Conservation (phyloP, 805 yeast species). For the Jamesozyma jinghongensis region DNA sequence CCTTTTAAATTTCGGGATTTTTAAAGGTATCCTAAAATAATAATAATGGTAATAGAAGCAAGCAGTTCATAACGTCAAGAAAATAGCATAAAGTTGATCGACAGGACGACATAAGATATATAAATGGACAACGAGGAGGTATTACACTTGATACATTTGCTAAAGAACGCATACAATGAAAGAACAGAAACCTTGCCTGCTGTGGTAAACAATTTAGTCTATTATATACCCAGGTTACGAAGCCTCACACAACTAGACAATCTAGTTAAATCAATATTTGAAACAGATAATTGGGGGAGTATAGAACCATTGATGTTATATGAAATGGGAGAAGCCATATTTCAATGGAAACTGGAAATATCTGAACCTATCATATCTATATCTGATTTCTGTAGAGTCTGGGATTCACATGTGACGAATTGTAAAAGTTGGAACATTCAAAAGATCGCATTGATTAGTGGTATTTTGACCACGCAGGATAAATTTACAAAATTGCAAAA, state of each 20-base stretch:
- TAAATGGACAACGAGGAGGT: slow-evolving; percentile 7
- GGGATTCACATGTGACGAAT: slow-evolving; percentile 13
- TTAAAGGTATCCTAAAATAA: background rate
- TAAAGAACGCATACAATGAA: slow-evolving; percentile 1
- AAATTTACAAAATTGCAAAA: slow-evolving; percentile 14
- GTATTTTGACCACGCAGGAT: slow-evolving; percentile 15
- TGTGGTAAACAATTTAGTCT: slow-evolving; percentile 20
- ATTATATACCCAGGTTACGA: slow-evolving; percentile 21
- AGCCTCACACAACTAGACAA: slow-evolving; percentile 6
- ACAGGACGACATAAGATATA: background rate
- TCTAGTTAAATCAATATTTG: slow-evolving; percentile 11
- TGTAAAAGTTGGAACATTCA: slow-evolving; percentile 17
- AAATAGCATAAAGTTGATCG: background rate
- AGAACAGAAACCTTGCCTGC: slow-evolving; percentile 2
- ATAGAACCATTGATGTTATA: slow-evolving; percentile 10
- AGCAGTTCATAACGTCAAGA: background rate
- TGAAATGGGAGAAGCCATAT: slow-evolving; percentile 16
- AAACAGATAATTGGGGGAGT: slow-evolving; percentile 6
- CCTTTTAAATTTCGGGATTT: too few species aligned
- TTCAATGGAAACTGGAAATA: slow-evolving; percentile 25
- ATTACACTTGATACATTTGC: slow-evolving; percentile 5
- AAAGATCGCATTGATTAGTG: slow-evolving; percentile 19
- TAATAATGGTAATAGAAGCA: background rate
- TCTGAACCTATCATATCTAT: slow-evolving; percentile 24
- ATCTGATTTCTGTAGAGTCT: slow-evolving; percentile 15